These are phyloP conservation scores for Coemansia sp. DNA, from an alignment of 192 early-diverging fungal species.

Conservation along the genomic window DNA sequence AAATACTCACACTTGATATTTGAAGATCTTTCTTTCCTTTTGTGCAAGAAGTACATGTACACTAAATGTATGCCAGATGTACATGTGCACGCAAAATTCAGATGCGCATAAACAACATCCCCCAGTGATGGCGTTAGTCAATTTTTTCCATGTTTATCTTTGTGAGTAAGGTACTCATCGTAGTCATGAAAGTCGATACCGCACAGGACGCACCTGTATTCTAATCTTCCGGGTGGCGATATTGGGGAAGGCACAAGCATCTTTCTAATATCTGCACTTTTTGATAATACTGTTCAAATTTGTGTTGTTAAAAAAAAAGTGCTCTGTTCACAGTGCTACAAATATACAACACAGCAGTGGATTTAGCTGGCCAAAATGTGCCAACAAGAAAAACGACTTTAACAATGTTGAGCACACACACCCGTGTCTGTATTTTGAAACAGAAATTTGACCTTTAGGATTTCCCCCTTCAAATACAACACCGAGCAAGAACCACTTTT, in stretches of 20 bases:
- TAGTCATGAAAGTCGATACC: slow-evolving; percentile 16
- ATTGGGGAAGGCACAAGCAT: background rate
- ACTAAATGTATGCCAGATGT: background rate
- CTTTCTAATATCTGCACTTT: background rate
- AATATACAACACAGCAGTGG: background rate
- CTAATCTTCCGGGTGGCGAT: background rate
- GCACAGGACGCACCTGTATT: slow-evolving; percentile 17
- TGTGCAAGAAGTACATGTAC: background rate
- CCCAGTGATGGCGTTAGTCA: background rate
- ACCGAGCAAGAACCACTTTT: slow-evolving; percentile 14
- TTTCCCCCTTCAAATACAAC: background rate
- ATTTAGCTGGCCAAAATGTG: background rate
- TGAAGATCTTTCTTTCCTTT: background rate
- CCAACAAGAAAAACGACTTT: background rate
- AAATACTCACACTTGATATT: background rate
- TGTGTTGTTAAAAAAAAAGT: background rate
- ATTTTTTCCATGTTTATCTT: slow-evolving; percentile 7
- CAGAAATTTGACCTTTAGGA: background rate
- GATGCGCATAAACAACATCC: slow-evolving; percentile 1
- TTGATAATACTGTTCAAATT: background rate
- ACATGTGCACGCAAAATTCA: background rate
- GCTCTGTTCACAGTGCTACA: background rate
- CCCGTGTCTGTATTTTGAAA: slow-evolving; percentile 9
- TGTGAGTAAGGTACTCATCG: slow-evolving; percentile 21
- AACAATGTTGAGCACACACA: background rate